Base-by-base conservation (phyloP, 2,329 filamentous ascomycete genomes). In the Aspergillus neotritici region DNA sequence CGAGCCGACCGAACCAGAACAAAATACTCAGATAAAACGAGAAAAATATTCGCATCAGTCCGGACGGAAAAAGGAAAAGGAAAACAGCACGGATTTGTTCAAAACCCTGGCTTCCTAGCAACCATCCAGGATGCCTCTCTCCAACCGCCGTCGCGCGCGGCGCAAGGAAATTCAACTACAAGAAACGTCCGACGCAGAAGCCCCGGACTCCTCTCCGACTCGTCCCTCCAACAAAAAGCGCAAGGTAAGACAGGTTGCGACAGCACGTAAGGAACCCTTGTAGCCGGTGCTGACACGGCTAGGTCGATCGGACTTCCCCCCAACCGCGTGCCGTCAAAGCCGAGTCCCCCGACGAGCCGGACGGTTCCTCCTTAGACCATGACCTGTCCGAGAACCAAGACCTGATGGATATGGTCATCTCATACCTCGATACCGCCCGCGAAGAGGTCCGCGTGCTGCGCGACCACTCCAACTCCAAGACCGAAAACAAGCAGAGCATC, bases 201-300 rank as follows among this genome's bases (percentile, higher is more conserved):
- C 65, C 29, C 64, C 69, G 50, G 70, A 72, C 49, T 74, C 71
- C 29, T 74, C 72, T 30, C 69, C 71, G 33, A 67, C 63, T 51
- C 69, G 67, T 31, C 68, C 70, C 12, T 66, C 71, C 15, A 61
- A 63, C 40, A 74, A 73, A 57, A 73, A 71, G 61, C 68, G 70
- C 65, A 74, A 69, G 66, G 71, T 74, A 43, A 44, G 25, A 15
- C 40, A 48, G 17, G 37, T 25, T 10, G 31, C 31, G 32, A 37
- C 31, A n/a, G n/a, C n/a, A n/a, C n/a, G n/a, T n/a, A n/a, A n/a
- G n/a, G n/a, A n/a, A n/a, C 15, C 16, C 35, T 28, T n/a, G 31
- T 31, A 35, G 37, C 40, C n/a, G 16, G 36, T 39, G 30, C 28
- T 44, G 40, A 49, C 45, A 12, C 42, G 17, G 9, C 39, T 41